Evolutionary conservation across 495 filamentous ascomycete genomes (phyloP).

Genomic region (Filosporella fistucella): DNA sequence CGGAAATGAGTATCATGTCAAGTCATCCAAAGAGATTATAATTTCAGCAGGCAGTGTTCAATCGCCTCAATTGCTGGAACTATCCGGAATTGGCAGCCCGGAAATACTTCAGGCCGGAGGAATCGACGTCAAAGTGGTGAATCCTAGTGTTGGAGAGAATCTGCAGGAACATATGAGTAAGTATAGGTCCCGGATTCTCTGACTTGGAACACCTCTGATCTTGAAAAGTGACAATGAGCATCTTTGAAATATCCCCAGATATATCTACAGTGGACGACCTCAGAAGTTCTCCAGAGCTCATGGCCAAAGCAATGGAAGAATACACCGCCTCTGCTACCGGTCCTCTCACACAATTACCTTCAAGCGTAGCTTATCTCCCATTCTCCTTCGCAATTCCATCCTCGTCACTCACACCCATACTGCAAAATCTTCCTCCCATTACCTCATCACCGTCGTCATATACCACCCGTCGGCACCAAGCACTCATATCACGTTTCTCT

Average conservation of each 20-base stretch:
- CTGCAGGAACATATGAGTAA: conserved; percentile 51
- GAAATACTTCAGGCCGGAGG: conserved; percentile 38
- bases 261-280: not conserved
- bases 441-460: not conserved
- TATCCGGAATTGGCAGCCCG: conserved; percentile 18
- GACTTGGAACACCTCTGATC: conserved; percentile 14
- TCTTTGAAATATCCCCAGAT: not conserved
- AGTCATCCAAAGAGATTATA: conserved; percentile 14
- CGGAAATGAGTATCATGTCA: not conserved
- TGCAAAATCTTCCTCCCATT: not conserved
- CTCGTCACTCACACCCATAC: not conserved
- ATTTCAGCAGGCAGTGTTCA: conserved; percentile 13
- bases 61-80: conserved; percentile 16
- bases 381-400: not conserved
- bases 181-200: conserved; percentile 22
- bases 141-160: conserved; percentile 57
- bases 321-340: not conserved
- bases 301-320: not conserved
- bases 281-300: not conserved
- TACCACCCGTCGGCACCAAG: not conserved
- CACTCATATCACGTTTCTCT: not conserved
- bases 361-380: not conserved
- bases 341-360: conserved; percentile 1
- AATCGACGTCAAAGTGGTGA: conserved; percentile 48
- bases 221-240: conserved; percentile 3